phyloP scores from a whole-genome alignment of 2,329 filamentous ascomycete genomes.

The Alternaria sp. region DNA sequence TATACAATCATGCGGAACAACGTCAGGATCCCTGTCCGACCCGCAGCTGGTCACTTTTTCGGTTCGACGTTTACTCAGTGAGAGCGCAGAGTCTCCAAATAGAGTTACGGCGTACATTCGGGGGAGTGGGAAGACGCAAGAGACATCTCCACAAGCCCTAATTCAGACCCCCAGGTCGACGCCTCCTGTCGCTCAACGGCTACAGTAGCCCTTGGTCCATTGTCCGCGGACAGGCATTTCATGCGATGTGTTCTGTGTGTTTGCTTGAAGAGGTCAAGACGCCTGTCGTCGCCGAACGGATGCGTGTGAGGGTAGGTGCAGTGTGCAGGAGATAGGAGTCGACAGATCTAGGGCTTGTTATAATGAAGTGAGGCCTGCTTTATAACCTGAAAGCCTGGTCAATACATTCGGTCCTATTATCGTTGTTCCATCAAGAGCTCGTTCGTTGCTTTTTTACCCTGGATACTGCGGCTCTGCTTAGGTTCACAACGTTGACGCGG shows the following conservation, averaged over 20 bases:
- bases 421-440: conserved; percentile 13
- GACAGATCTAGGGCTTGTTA: neutral
- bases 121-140: conserved; percentile 14
- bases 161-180: neutral
- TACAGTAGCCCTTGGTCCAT: conserved; percentile 3
- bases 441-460: conserved; percentile 14
- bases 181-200: conserved; percentile 15
- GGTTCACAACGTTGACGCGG: conserved; percentile 2
- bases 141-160: conserved; percentile 7
- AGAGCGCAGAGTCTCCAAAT: neutral
- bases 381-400: conserved; percentile 26
- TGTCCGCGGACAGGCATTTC: conserved; percentile 5
- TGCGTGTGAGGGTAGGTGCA: conserved; percentile 6
- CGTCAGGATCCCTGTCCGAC: neutral
- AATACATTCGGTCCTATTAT: conserved; percentile 26
- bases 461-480: conserved; percentile 4
- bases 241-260: conserved; percentile 11
- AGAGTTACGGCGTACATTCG: conserved; percentile 10
- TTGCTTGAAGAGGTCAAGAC: conserved; percentile 9
- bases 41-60: conserved; percentile 15
- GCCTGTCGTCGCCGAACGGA: conserved; percentile 4
- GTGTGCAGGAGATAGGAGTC: conserved; percentile 12
- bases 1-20: conserved; percentile 9
- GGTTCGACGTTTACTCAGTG: neutral
- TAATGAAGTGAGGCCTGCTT: conserved; percentile 15